A percentile compares a stretch with the other conserved stretches of the same genome.
phyloP scores from a whole-genome alignment of 148 eudicot genomes.

The Amaranthus cruentus region DNA sequence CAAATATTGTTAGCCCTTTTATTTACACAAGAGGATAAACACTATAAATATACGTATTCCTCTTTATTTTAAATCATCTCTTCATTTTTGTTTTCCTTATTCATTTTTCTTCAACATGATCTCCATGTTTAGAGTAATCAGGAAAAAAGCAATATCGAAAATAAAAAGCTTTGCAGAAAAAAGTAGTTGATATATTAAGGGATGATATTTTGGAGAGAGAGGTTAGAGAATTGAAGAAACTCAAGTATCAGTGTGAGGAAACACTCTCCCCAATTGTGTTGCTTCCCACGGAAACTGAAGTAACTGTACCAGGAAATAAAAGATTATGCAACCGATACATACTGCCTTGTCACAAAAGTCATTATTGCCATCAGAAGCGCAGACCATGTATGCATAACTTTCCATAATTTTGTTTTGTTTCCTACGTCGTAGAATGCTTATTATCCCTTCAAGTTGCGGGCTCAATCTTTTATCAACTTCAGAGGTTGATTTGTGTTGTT shows the following conservation, averaged over 20 bases:
- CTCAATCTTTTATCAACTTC: not conserved
- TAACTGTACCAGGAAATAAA: not conserved
- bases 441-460: not conserved
- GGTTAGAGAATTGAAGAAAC: no score
- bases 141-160: no score
- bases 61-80: no score
- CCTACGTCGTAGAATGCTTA: not conserved
- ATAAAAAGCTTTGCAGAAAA: no score
- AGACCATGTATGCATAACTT: conserved; percentile 1
- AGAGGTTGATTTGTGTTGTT: not conserved
- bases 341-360: conserved; percentile 21
- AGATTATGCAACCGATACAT: not conserved
- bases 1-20: no score
- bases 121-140: no score
- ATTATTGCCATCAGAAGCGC: not conserved
- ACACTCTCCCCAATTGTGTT: conserved; percentile 2
- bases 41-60: no score
- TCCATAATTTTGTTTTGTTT: not conserved
- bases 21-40: no score
- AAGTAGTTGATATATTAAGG: no score
- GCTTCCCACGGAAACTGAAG: conserved; percentile 3
- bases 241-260: not conserved
- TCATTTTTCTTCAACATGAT: no score
- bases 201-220: no score
- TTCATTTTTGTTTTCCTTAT: no score